Evolutionary conservation across 345 rosid genomes (phyloP), one percentile per base, ranked within the genome.

Genomic region (Viola odorata): DNA sequence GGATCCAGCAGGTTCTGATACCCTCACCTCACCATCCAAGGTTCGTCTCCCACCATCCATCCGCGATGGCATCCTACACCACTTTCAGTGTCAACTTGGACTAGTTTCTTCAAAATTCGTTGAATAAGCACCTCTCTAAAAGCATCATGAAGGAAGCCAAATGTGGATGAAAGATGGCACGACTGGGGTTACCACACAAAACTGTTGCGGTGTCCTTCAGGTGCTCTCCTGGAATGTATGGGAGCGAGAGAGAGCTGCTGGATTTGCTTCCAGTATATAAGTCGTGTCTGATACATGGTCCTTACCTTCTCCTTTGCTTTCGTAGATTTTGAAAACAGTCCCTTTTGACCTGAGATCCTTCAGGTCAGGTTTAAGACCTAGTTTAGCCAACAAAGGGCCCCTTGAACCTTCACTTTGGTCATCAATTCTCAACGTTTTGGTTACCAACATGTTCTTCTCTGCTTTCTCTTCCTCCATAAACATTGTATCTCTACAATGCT

Each of bases 371-470:
- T 77, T 77, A 53, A 81, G 80, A 61, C 91, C 92, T 0, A 89
- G 70, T 12, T 95, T 77, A 52, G 78, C 80, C 96, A 91, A 82
- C 73, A 82, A 83, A 6, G 91, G 86, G 75, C 91, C 87, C 76
- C 80, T 91, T 37, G 92, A 85, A 12, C 91, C 86, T 63, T 89
- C 92, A 32, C 59, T 72, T 5, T 89, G 86, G 60, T 85, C 95
- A 58, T 81, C 89, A 55, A 89, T 80, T 63, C 98, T 79, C 64
- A 85, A 56, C 1, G 94, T 85, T 61, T 87, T 91, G 0, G 98
- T 91, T 52, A 80, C 85, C 59, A 85, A 58, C 45, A 89, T 71
- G 11, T 77, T 61, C 57, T 73, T 82, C 10, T 80, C 84, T 50
- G 74, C 67, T 37, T 69, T 78, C 50, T 64, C 80, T 58, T 74